Base-by-base conservation (phyloP, 345 rosid species). In the Brassica nigra region DNA sequence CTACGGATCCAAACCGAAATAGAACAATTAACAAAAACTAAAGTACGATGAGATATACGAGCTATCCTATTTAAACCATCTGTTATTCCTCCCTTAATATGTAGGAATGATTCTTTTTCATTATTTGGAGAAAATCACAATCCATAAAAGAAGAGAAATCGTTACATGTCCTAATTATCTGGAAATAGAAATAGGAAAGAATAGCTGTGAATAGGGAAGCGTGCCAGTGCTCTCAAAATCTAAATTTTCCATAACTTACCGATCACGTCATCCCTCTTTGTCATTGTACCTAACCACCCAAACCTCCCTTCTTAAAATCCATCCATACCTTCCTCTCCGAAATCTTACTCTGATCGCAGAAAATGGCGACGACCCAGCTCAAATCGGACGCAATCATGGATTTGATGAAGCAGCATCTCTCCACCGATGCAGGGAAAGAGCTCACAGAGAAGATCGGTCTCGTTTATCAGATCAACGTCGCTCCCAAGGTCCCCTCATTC, bases 381-480 rank as follows among this genome's bases (percentile, higher is more conserved):
- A 95, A 95, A 83, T 92, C 98, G 1, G 91, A 87, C 1, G 82
- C 87, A 8, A 39, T 93, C 73, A 27, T 95, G 77, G 99, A 93
- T 42, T 83, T 85, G 85, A 81, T 93, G 90, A 86, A 90, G 85
- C 74, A 68, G 14, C 93, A 89, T 84, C 87, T 95, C 66, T 62
- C 88, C 62, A 83, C 95, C 58, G 96, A 87, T 16, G 93, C 97
- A 23, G 96, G 98, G 2, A 84, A 83, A 71, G 76, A 84, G 9
- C 49, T 95, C 67, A 82, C 61, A 10, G 78, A 91, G 84, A 95
- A 91, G 87, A 82, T 95, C 52, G 90, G 90, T 63, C 93, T 89
- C 61, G 95, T 95, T 44, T 95, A 91, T 39, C 99, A 95, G 80
- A 83, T 95, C 87, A 88, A 95, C 81, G 67, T 95, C 69, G 93